phyloP scores from a whole-genome alignment of 306 rosid genomes.

The Delonix regia region DNA sequence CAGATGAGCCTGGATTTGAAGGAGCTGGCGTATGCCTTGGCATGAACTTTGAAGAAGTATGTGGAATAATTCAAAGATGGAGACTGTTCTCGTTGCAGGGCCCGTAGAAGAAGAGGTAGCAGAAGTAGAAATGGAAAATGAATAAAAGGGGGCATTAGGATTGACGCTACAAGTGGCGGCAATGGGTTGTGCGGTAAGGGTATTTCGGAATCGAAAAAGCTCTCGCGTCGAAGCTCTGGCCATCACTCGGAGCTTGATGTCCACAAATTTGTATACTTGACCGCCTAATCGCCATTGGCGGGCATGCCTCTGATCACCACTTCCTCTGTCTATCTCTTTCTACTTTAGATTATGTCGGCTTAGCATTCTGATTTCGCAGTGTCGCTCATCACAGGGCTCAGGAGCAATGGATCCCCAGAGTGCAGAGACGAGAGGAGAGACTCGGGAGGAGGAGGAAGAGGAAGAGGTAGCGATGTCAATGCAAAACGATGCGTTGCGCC shows the following conservation, averaged over 20 bases:
- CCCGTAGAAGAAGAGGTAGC: neutral
- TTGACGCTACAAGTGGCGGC: neutral
- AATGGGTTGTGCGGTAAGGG: conserved; percentile 33
- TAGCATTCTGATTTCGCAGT: neutral
- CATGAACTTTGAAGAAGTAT: conserved; percentile 30
- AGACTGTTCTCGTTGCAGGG: neutral
- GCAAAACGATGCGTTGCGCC: neutral
- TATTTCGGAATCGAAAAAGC: conserved; percentile 43
- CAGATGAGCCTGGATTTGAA: conserved; percentile 67
- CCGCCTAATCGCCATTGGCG: conserved; percentile 55
- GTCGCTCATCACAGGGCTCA: neutral
- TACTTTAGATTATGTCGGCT: neutral
- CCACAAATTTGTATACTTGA: conserved; percentile 17
- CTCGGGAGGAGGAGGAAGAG: neutral
- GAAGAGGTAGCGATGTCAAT: neutral
- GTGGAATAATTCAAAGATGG: conserved; percentile 17
- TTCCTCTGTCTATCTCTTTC: neutral
- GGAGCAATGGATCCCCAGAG: neutral
- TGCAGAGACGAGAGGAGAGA: neutral
- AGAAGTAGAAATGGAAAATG: conserved; percentile 21
- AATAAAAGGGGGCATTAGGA: conserved; percentile 27
- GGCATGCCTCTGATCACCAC: conserved; percentile 36
- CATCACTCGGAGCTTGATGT: conserved; percentile 50
- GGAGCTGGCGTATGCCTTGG: conserved; percentile 41
- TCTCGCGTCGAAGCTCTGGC: conserved; percentile 59